These are phyloP conservation scores for Schizosaccharomyces japonicus DNA, from an alignment of 805 yeast species.

Conservation along the genomic window DNA sequence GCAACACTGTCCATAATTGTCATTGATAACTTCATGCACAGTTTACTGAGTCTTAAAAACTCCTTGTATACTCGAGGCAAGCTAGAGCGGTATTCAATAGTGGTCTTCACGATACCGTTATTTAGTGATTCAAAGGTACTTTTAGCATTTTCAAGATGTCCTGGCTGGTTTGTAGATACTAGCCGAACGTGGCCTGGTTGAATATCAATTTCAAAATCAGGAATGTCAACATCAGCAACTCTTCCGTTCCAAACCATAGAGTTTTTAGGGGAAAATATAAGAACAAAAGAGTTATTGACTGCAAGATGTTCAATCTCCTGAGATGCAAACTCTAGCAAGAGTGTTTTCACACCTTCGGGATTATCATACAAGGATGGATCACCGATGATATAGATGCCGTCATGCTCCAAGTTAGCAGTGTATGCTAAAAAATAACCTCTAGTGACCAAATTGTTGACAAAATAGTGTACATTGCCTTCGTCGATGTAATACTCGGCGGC, in stretches of 20 bases:
- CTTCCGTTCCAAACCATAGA: slow-evolving; percentile 84
- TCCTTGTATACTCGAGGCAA: slow-evolving; percentile 51
- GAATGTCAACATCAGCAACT: slow-evolving; percentile 27
- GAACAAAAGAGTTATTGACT: slow-evolving; percentile 8
- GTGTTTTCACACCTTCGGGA: slow-evolving; percentile 8
- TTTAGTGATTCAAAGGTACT: slow-evolving; percentile 35
- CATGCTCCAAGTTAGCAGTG: slow-evolving; percentile 44
- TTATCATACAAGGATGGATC: slow-evolving; percentile 23
- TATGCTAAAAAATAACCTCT: slow-evolving; percentile 55
- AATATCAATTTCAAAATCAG: slow-evolving; percentile 23
- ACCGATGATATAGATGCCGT: slow-evolving; percentile 63
- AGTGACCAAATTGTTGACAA: slow-evolving; percentile 34
- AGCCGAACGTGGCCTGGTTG: slow-evolving; percentile 43
- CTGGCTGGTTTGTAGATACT: slow-evolving; percentile 45
- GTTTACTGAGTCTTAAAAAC: slow-evolving; percentile 36
- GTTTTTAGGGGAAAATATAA: slow-evolving; percentile 40
- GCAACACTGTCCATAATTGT: slow-evolving; percentile 39
- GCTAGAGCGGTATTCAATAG: slow-evolving; percentile 45
- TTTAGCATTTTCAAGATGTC: slow-evolving; percentile 30
- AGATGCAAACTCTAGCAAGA: slow-evolving; percentile 7
- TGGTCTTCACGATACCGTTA: slow-evolving; percentile 22
- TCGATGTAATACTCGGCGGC: slow-evolving; percentile 25
- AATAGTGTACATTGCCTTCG: slow-evolving; percentile 18
- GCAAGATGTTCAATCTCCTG: slow-evolving; percentile 3
- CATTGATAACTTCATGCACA: slow-evolving; percentile 43